These are phyloP conservation scores for Hanseniaspora hatyaiensis DNA, from an alignment of 805 yeast genomes.

Conservation along the genomic window DNA sequence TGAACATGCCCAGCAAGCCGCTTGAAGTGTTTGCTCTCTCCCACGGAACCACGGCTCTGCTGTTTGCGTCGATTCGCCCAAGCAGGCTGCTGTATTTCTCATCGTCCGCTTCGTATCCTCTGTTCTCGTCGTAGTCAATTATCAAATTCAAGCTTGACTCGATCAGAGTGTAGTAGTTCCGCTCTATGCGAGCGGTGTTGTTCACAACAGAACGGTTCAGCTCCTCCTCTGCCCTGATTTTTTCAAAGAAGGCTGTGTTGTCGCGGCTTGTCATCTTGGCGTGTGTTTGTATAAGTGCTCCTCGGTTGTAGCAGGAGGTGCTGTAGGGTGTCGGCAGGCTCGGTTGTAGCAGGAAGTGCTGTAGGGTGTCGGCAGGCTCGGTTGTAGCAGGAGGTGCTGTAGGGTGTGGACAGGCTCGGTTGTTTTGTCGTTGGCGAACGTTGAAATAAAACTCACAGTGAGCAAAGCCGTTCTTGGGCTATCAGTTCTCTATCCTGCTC, in stretches of 20 bases:
- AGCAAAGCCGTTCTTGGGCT: too few relatives aligned
- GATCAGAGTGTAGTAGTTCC: slow-evolving; percentile 4
- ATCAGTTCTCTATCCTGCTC: too few relatives aligned
- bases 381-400: neutral
- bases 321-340: neutral
- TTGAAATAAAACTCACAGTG: too few relatives aligned
- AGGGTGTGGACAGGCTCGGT: neutral
- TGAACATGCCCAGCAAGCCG: too few relatives aligned
- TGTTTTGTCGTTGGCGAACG: too few relatives aligned
- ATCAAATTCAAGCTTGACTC: slow-evolving; percentile 5
- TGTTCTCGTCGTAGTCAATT: neutral
- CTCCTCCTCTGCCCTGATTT: neutral
- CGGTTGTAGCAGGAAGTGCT: neutral
- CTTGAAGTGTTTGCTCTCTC: neutral
- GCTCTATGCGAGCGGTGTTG: slow-evolving; percentile 4
- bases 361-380: neutral
- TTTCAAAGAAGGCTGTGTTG: neutral
- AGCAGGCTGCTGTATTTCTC: slow-evolving; percentile 1
- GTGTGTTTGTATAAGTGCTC: neutral
- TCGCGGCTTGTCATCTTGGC: neutral
- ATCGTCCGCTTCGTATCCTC: neutral
- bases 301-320: neutral
- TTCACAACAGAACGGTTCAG: neutral
- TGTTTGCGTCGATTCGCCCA: neutral
- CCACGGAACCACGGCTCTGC: slow-evolving; percentile 1